Base-by-base conservation (phyloP, 257 asterid genomes). In the Solanum rostratum region DNA sequence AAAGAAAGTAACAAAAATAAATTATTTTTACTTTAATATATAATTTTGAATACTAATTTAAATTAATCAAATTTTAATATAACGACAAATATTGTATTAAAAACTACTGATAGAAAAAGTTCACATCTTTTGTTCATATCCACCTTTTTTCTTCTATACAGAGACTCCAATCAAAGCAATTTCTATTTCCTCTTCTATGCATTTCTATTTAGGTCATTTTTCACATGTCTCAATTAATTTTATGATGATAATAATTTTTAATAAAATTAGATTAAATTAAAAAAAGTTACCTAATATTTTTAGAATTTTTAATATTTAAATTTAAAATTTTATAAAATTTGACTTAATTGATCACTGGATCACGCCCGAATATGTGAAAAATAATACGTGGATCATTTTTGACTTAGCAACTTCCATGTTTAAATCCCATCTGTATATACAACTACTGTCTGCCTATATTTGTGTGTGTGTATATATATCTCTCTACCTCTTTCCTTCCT, bases 301-400 rank as follows among this genome's bases (percentile, higher is more conserved):
- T 57, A 57, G 1, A 0, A 0, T 19, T 19, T 7, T 0, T n/a
- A 9, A 57, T 57, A 59, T 59, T 59, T 60, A 0, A 60, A 60
- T 22, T 11, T 22, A 5, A 60, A 60, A 22, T 1, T 0, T 60
- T n/a, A n/a, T n/a, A n/a, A n/a, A n/a, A n/a, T n/a, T 10, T 20
- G 2, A 20, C 2, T 5, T 0, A 19, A 55, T 55, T 55, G 27
- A 55, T 19, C 24, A 3, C 5, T 55, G 8, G 2, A 11, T 55
- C 14, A 55, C 63, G 1, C 1, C 12, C 5, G 0, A 20, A 70
- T 70, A 73, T 4, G 50, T 45, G 3, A 7, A 73, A 73, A 33
- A 10, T 57, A 65, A 59, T 50, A 15, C 84, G 85, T 87, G 87
- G 87, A 52, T 82, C 80, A 13, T 73, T 52, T 84, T 83, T 41